Conservation (phyloP, 176 grass and related monocot species). For the Zoysia japonica region DNA sequence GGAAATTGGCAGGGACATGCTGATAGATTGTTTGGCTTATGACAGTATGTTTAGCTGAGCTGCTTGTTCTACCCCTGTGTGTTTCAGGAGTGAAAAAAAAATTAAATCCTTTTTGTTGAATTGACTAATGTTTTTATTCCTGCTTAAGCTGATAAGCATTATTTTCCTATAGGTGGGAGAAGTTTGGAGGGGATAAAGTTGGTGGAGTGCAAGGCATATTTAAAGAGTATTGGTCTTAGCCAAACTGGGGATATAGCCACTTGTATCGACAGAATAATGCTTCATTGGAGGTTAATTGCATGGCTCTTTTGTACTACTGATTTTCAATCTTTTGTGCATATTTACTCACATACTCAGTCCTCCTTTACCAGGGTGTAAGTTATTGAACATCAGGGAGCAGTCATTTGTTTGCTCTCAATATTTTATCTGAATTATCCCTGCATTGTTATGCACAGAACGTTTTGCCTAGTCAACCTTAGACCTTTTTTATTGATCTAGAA, state of each 20-base stretch:
- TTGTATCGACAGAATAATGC: conserved; percentile 64
- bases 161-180: conserved; percentile 42
- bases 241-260: conserved; percentile 48
- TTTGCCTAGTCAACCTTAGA: conserved; percentile 6
- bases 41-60: background rate
- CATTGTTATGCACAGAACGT: background rate
- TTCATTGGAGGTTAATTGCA: conserved; percentile 60
- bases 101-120: conserved; percentile 24
- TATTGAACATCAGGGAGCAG: background rate
- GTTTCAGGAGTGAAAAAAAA: conserved; percentile 19
- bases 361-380: background rate
- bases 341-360: background rate
- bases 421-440: background rate
- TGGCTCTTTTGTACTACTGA: background rate
- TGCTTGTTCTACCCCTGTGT: background rate
- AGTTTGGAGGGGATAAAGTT: conserved; percentile 59
- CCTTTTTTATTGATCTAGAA: conserved; percentile 13
- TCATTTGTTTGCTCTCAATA: background rate
- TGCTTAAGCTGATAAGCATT: conserved; percentile 4
- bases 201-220: conserved; percentile 67
- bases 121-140: background rate
- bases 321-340: conserved; percentile 1
- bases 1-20: background rate
- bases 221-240: conserved; percentile 58
- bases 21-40: background rate